phyloP scores from a whole-genome alignment of 805 yeast species.

The Zygotorulaspora chibaensis region DNA sequence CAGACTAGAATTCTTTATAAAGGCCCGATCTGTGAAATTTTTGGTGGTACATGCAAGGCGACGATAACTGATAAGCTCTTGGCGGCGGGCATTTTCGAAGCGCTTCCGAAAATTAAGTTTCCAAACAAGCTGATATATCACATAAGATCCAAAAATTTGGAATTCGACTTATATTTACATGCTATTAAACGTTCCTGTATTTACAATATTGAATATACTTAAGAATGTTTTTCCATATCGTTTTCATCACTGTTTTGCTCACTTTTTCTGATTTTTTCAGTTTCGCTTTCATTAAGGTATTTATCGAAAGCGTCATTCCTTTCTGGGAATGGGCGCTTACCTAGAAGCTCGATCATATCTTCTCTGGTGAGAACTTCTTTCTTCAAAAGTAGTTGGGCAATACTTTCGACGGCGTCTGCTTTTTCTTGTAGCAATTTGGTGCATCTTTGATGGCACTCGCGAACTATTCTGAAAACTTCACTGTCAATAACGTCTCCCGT shows the following conservation, averaged over 20 bases:
- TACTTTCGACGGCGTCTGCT: conserved; percentile 68
- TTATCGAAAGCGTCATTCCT: conserved; percentile 75
- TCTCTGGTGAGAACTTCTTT: conserved; percentile 92
- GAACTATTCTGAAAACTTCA: conserved; percentile 76
- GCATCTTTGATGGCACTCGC: conserved; percentile 71
- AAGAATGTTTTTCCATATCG: no score
- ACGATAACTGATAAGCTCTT: neutral
- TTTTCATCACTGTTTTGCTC: conserved; percentile 14
- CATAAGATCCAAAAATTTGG: no score
- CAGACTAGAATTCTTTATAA: no score
- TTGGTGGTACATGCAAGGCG: neutral
- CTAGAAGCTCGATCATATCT: conserved; percentile 85
- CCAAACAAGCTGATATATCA: no score
- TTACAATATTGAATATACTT: no score
- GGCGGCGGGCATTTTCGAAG: neutral
- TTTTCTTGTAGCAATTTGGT: conserved; percentile 62
- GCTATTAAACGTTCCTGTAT: neutral
- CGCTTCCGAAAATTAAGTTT: no score
- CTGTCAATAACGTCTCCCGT: conserved; percentile 77
- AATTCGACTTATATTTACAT: neutral
- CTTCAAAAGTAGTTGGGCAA: conserved; percentile 79
- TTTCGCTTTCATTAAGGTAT: conserved; percentile 30
- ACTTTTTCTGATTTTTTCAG: conserved; percentile 24
- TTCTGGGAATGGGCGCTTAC: conserved; percentile 89
- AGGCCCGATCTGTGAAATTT: no score